Evolutionary conservation across 768 basidiomycete genomes (phyloP), one percentile per base, ranked within the genome.

Genomic region (Rhodotorula toruloides): DNA sequence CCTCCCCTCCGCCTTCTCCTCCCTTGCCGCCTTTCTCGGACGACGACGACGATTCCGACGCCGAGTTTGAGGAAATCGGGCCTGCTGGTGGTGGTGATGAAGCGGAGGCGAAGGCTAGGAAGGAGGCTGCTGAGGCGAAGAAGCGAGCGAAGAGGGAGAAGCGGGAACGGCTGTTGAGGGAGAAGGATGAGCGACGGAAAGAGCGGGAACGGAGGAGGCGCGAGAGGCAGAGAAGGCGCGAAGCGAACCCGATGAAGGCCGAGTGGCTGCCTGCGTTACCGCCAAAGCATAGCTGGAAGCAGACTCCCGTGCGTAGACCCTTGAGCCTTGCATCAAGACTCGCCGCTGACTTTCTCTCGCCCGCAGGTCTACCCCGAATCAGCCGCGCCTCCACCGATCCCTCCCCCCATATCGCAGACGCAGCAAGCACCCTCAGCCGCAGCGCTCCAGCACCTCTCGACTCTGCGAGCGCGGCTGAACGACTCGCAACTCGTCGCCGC

Each of bases 401-500:
- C 70, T 2, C 61, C 47, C 36, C 66, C 66, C 27, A 46, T 67
- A 11, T 62, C 61, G 4, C 43, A 37, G 4, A 58, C 65, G 6
- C 65, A 53, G 10, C 70, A 71, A 49, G 52, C 62, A 2, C 65
- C 66, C 5, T 67, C 65, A 17, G 7, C 54, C 3, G 34, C 34
- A 29, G 70, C 70, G 36, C 56, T 71, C 21, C 31, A 44, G 19
- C 70, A 71, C 55, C 65, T 71, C 53, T 65, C 62, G 29, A 71
- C 65, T 1, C 60, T 71, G 21, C 65, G 70, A 19, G 50, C 65
- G 27, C 65, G 70, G 8, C 59, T 67, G 6, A 64, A 64, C 62
- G 63, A 71, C 56, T 61, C 59, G 4, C 65, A 71, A 37, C 70
- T 67, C 62, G 70, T 71, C 56, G 62, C 62, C 21, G 46, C 54